Conservation (phyloP, 768 basidiomycete genomes). For the Candolleomyces efflorescens region DNA sequence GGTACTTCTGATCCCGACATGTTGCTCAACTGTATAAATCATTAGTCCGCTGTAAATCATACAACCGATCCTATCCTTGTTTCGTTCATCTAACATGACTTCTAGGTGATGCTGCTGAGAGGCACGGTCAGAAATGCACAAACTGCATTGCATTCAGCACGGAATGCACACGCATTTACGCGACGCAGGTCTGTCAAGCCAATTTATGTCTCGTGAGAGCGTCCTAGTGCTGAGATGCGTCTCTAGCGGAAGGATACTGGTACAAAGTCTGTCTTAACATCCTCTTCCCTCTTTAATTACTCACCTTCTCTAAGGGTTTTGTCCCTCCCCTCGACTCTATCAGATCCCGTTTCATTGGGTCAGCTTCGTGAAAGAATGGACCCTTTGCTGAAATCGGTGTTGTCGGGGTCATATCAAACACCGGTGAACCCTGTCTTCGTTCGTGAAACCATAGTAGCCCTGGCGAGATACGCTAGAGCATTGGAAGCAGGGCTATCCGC, state of each 20-base stretch:
- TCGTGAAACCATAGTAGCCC: conserved; percentile 6
- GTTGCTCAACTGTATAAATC: not conserved
- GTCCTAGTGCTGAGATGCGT: not conserved
- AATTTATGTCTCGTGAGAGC: not conserved
- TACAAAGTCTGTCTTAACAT: not conserved
- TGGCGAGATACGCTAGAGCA: conserved; percentile 8
- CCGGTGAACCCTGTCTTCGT: conserved; percentile 6
- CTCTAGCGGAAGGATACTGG: not conserved
- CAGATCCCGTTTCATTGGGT: not conserved
- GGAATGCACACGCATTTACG: conserved; percentile 45
- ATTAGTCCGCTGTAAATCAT: conserved; percentile 25
- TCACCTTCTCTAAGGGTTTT: not conserved
- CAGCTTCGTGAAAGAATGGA: conserved; percentile 9
- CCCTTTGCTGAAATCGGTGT: conserved; percentile 1
- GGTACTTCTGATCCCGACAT: not conserved
- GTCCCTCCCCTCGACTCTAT: not conserved
- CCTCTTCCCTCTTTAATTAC: not conserved
- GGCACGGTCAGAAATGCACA: conserved; percentile 41
- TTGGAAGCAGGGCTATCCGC: conserved; percentile 3
- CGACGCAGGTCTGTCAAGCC: conserved; percentile 33
- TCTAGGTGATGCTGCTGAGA: conserved; percentile 50
- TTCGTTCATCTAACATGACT: not conserved
- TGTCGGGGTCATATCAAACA: conserved; percentile 8
- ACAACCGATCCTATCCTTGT: not conserved
- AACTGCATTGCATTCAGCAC: conserved; percentile 43